These are phyloP conservation scores for Trebouxia sp. DNA, from an alignment of 139 green algal species.

Conservation along the genomic window DNA sequence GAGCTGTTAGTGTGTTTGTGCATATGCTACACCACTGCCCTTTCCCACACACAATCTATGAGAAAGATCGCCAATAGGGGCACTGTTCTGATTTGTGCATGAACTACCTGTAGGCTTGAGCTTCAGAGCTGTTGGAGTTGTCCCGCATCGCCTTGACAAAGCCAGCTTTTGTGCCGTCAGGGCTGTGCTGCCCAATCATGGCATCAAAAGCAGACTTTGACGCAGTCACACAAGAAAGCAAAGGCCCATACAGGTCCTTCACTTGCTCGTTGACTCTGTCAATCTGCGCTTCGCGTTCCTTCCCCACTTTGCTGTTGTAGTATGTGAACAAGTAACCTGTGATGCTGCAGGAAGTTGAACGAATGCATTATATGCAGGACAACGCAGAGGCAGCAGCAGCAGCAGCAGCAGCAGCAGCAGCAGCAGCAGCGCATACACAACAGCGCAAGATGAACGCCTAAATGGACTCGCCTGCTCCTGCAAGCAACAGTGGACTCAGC, in stretches of 20 bases:
- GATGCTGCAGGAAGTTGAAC: no score
- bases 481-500: conserved; percentile 20
- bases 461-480: conserved; percentile 5
- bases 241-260: conserved; percentile 74
- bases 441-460: neutral
- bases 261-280: conserved; percentile 87
- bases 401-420: no score
- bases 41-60: no score
- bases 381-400: no score
- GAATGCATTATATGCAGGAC: no score
- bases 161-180: conserved; percentile 55
- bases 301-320: conserved; percentile 74
- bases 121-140: conserved; percentile 64
- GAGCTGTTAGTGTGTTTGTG: no score
- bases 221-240: conserved; percentile 82
- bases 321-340: conserved; percentile 83
- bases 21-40: no score
- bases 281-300: conserved; percentile 84
- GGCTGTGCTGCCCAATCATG: conserved; percentile 82
- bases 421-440: no score
- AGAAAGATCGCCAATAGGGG: no score
- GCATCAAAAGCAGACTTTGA: conserved; percentile 74
- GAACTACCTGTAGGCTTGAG: conserved; percentile 61
- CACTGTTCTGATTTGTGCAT: no score
- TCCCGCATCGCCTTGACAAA: conserved; percentile 59